Conservation (phyloP, 1,139 yeast species). For the Hyphopichia burtonii region DNA sequence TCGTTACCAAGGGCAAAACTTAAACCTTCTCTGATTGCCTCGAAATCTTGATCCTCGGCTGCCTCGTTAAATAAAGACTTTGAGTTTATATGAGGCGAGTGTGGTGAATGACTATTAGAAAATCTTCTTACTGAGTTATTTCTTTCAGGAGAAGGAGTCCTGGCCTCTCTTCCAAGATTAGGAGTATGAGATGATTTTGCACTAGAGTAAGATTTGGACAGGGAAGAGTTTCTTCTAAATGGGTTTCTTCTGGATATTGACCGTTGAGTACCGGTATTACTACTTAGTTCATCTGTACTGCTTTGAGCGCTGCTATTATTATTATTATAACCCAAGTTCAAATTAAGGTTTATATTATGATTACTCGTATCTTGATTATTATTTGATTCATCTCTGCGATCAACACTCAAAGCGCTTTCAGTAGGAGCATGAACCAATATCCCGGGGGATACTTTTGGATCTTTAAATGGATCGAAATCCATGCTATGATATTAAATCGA, state of each 20-base stretch:
- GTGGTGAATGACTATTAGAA: neutral
- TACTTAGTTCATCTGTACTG: neutral
- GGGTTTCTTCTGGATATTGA: neutral
- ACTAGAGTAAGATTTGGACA: neutral
- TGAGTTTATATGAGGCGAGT: neutral
- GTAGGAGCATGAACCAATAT: constrained; percentile 5
- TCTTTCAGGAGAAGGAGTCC: constrained; percentile 1
- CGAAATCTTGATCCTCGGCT: constrained; percentile 28
- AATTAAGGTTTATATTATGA: neutral
- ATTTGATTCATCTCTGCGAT: neutral
- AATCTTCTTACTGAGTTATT: neutral
- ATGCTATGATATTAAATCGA: neutral
- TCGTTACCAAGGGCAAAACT: constrained; percentile 37
- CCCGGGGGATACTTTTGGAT: constrained; percentile 2
- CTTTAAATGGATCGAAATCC: neutral
- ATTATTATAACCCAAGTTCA: neutral
- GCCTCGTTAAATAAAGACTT: constrained; percentile 23
- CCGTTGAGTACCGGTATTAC: neutral
- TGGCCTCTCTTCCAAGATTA: neutral
- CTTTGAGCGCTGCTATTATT: neutral
- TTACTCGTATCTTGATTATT: neutral
- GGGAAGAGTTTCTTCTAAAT: constrained; percentile 1
- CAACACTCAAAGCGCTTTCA: neutral
- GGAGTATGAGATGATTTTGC: neutral
- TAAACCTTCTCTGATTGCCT: constrained; percentile 37